Percentiles rank a stretch among this genome's conserved stretches.
These are phyloP conservation scores for Rhizopus delemar DNA, from an alignment of 371 early-diverging fungal genomes.

Conservation along the genomic window DNA sequence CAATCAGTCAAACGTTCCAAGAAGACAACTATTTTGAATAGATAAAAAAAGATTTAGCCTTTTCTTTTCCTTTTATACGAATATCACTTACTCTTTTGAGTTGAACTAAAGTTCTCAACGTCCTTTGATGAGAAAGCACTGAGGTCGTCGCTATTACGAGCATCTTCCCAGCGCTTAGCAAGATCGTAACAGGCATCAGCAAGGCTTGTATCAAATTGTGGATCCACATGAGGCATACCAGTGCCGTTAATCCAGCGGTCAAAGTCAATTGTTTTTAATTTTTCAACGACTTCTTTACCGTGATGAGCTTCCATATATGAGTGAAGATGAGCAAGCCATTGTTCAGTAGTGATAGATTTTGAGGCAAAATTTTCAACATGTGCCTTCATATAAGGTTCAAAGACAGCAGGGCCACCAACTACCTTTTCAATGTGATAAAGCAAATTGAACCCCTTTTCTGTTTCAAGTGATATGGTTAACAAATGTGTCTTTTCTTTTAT, in stretches of 20 bases:
- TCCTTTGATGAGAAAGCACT: conserved; percentile 62
- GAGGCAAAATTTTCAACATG: conserved; percentile 85
- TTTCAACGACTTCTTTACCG: conserved; percentile 65
- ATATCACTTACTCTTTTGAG: conserved; percentile 66
- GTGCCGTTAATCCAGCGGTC: conserved; percentile 84
- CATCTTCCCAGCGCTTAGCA: conserved; percentile 74
- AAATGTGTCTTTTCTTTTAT: background rate
- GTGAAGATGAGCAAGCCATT: conserved; percentile 85
- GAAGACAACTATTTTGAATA: conserved; percentile 58
- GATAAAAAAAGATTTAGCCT: background rate
- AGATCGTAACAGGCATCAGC: conserved; percentile 82
- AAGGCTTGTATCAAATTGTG: conserved; percentile 83
- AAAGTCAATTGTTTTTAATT: conserved; percentile 81
- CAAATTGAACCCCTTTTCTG: conserved; percentile 88
- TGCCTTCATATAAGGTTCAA: conserved; percentile 84
- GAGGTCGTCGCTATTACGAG: conserved; percentile 52
- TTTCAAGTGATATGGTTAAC: background rate
- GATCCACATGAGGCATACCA: conserved; percentile 89
- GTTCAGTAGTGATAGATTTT: conserved; percentile 82
- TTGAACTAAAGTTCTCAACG: conserved; percentile 65
- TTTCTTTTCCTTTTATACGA: background rate
- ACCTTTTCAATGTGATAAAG: conserved; percentile 89
- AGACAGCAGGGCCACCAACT: conserved; percentile 81
- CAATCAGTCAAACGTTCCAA: conserved; percentile 74
- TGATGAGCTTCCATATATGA: conserved; percentile 65